Conservation (phyloP, 164 flowering plant genomes). For the Macadamia integrifolia region DNA sequence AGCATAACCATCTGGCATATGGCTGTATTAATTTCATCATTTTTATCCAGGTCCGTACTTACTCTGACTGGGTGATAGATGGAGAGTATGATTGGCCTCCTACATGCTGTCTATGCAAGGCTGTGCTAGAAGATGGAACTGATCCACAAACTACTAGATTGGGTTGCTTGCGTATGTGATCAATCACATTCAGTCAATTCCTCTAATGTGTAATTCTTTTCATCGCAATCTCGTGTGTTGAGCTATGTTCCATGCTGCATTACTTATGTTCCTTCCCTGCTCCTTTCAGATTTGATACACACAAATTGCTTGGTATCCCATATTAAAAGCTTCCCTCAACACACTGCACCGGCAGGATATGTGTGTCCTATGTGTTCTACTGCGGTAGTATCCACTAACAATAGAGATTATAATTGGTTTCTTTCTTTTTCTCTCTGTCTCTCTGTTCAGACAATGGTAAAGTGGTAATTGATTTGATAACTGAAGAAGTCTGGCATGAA, state of each 20-base stretch:
- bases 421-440: neutral
- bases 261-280: neutral
- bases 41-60: conserved; percentile 63
- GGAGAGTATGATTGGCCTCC: conserved; percentile 99
- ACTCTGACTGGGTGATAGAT: conserved; percentile 99
- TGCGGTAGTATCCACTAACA: conserved; percentile 44
- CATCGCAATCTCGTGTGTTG: neutral
- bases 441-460: neutral
- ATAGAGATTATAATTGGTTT: conserved; percentile 1
- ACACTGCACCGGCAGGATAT: conserved; percentile 96
- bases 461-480: neutral
- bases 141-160: conserved; percentile 72
- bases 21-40: conserved; percentile 10
- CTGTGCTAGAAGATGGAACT: conserved; percentile 53
- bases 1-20: neutral
- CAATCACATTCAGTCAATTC: neutral
- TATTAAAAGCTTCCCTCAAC: conserved; percentile 77
- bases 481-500: too few species aligned
- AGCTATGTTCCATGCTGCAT: conserved; percentile 1
- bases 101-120: conserved; percentile 71
- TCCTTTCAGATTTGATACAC: conserved; percentile 73
- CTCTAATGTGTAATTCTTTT: conserved; percentile 1
- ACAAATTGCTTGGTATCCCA: conserved; percentile 85
- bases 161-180: conserved; percentile 97
- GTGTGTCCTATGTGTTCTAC: conserved; percentile 86